phyloP scores from a whole-genome alignment of 1,284 basidiomycete species.

The Apiotrichum montevideense region DNA sequence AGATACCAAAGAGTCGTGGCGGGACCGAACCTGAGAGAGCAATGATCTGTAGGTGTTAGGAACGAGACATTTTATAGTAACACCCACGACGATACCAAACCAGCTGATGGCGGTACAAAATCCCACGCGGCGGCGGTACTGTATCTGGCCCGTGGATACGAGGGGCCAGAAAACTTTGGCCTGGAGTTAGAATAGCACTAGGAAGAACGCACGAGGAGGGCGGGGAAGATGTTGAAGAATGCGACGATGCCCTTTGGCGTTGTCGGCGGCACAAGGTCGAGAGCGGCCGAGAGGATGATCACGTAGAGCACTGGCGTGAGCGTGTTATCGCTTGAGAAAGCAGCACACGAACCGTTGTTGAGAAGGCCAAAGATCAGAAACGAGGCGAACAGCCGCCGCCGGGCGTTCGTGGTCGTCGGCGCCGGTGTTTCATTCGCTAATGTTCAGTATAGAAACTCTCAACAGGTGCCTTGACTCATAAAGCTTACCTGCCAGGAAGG shows the following conservation, averaged over 20 bases:
- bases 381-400: slow-evolving; percentile 28
- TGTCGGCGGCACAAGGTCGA: slow-evolving; percentile 83
- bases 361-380: slow-evolving; percentile 46
- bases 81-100: slow-evolving; percentile 67
- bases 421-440: too few species aligned
- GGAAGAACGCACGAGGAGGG: slow-evolving; percentile 49
- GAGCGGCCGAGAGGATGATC: slow-evolving; percentile 89
- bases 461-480: slow-evolving; percentile 4
- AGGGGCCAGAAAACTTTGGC: slow-evolving; percentile 95
- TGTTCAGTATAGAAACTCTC: neutral
- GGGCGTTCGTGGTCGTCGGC: slow-evolving; percentile 1
- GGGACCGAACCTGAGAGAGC: slow-evolving; percentile 64
- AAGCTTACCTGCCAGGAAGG: slow-evolving; percentile 37
- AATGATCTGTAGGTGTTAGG: slow-evolving; percentile 57
- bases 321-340: neutral
- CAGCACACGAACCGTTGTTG: slow-evolving; percentile 37
- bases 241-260: slow-evolving; percentile 85
- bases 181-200: slow-evolving; percentile 12
- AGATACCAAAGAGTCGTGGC: slow-evolving; percentile 77
- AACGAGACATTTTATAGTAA: neutral
- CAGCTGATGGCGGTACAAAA: slow-evolving; percentile 70
- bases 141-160: slow-evolving; percentile 70
- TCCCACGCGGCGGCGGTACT: slow-evolving; percentile 66
- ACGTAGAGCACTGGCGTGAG: slow-evolving; percentile 66
- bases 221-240: slow-evolving; percentile 82